Conservation (phyloP, 2,329 filamentous ascomycete genomes). For the Arthrobotrys sinensis region DNA sequence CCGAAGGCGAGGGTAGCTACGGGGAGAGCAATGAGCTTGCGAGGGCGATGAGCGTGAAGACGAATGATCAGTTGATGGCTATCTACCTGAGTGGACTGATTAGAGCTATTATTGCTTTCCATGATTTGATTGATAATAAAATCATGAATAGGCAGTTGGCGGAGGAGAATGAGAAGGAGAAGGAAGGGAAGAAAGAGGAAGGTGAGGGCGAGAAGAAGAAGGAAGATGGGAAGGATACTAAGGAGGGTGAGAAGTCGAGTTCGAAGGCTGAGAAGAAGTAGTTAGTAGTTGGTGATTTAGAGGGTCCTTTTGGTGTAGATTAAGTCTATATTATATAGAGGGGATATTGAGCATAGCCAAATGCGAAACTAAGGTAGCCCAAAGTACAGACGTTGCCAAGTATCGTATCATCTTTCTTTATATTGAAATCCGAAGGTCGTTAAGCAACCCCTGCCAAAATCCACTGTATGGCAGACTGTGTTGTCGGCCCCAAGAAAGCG, state of each 20-base stretch:
- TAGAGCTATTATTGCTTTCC: conserved; percentile 97
- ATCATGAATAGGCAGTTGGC: conserved; percentile 98
- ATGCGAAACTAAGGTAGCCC: neutral
- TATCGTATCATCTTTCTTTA: neutral
- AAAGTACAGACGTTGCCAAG: neutral
- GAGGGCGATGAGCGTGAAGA: conserved; percentile 98
- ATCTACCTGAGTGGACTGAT: conserved; percentile 98
- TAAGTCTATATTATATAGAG: conserved; percentile 13
- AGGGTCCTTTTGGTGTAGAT: conserved; percentile 44
- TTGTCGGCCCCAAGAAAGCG: conserved; percentile 5
- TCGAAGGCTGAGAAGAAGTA: conserved; percentile 74
- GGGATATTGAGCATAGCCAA: neutral
- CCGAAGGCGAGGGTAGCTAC: conserved; percentile 72
- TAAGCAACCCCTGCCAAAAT: neutral
- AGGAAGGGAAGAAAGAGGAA: conserved; percentile 72
- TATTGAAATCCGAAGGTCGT: neutral
- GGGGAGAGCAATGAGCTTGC: conserved; percentile 85
- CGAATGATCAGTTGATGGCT: conserved; percentile 98
- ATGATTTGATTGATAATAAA: conserved; percentile 99
- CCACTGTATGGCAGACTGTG: conserved; percentile 25
- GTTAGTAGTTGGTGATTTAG: conserved; percentile 67
- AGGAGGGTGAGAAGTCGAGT: conserved; percentile 70
- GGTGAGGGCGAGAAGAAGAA: conserved; percentile 78
- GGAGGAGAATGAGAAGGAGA: conserved; percentile 88
- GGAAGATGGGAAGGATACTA: conserved; percentile 69